A percentile compares a stretch with the other conserved stretches of the same genome.
phyloP scores from a whole-genome alignment of 352 stramenopile species.

The Globisporangium lucens region DNA sequence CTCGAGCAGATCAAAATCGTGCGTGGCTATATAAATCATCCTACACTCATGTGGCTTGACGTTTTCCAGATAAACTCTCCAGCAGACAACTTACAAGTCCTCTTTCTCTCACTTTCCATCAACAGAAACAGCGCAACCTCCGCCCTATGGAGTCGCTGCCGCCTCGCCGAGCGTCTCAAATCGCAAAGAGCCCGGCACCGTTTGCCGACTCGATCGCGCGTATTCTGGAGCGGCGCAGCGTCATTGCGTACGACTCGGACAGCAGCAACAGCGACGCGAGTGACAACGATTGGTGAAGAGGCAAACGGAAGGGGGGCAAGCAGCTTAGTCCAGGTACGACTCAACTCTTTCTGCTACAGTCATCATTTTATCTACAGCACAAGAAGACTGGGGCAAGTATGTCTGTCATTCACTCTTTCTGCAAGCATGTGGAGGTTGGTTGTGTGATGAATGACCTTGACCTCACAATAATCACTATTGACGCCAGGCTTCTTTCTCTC shows the following conservation, averaged over 20 bases:
- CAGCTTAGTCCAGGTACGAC: neutral
- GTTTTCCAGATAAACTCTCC: neutral
- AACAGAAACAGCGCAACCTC: slow-evolving; percentile 44
- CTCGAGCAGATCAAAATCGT: slow-evolving; percentile 54
- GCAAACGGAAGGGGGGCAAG: neutral
- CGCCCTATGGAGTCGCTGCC: slow-evolving; percentile 30
- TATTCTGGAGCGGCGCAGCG: slow-evolving; percentile 51
- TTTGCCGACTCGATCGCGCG: slow-evolving; percentile 60
- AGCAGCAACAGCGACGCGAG: slow-evolving; percentile 23
- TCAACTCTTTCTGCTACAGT: too few relatives aligned
- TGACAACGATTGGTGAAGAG: slow-evolving; percentile 23
- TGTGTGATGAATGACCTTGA: neutral
- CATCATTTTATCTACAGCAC: too few relatives aligned
- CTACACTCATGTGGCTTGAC: neutral
- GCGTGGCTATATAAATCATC: neutral
- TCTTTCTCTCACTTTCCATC: neutral
- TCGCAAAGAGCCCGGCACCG: slow-evolving; percentile 18
- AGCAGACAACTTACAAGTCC: neutral
- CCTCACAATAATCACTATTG: neutral
- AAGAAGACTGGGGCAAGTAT: too few relatives aligned
- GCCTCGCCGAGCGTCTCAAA: slow-evolving; percentile 4
- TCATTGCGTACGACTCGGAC: slow-evolving; percentile 67
- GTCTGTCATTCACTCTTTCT: too few relatives aligned
- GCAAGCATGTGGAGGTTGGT: too few relatives aligned
- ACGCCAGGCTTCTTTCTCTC: neutral